Conservation (phyloP, 805 yeast species). For the Lipomyces spencermartinsiae region DNA sequence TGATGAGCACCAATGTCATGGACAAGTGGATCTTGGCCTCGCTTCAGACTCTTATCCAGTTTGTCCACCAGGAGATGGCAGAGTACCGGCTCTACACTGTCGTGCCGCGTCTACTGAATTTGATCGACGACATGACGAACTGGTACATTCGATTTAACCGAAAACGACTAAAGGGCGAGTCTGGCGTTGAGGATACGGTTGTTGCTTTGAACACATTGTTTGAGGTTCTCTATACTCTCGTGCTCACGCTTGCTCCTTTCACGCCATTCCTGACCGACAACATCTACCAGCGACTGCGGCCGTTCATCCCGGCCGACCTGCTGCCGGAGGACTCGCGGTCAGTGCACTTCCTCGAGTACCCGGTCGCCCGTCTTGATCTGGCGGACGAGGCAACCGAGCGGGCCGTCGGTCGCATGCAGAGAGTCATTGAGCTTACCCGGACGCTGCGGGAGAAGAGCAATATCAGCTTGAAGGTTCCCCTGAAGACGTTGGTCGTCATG, state of each 20-base stretch:
- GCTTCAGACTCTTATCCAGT: conserved; percentile 86
- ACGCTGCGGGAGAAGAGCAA: conserved; percentile 94
- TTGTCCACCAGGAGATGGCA: conserved; percentile 87
- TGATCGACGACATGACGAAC: conserved; percentile 94
- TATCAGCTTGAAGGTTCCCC: conserved; percentile 93
- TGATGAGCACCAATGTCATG: conserved; percentile 84
- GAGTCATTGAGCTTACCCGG: conserved; percentile 95
- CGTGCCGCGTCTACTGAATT: conserved; percentile 85
- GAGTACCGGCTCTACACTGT: conserved; percentile 93
- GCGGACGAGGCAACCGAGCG: conserved; percentile 83
- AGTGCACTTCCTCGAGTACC: conserved; percentile 93
- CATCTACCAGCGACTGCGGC: conserved; percentile 77
- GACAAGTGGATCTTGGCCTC: conserved; percentile 97
- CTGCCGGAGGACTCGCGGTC: conserved; percentile 72
- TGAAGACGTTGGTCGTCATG: conserved; percentile 82
- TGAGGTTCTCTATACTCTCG: conserved; percentile 85
- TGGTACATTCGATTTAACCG: conserved; percentile 99
- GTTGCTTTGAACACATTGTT: conserved; percentile 89
- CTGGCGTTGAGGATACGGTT: conserved; percentile 81
- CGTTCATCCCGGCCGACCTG: conserved; percentile 55
- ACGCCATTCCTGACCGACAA: conserved; percentile 95
- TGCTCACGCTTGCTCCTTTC: conserved; percentile 98
- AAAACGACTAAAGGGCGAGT: conserved; percentile 95
- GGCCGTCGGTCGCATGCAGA: conserved; percentile 95
- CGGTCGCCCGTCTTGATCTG: conserved; percentile 77